phyloP scores from a whole-genome alignment of 2,329 filamentous ascomycete species.

The Whalleya microplaca region DNA sequence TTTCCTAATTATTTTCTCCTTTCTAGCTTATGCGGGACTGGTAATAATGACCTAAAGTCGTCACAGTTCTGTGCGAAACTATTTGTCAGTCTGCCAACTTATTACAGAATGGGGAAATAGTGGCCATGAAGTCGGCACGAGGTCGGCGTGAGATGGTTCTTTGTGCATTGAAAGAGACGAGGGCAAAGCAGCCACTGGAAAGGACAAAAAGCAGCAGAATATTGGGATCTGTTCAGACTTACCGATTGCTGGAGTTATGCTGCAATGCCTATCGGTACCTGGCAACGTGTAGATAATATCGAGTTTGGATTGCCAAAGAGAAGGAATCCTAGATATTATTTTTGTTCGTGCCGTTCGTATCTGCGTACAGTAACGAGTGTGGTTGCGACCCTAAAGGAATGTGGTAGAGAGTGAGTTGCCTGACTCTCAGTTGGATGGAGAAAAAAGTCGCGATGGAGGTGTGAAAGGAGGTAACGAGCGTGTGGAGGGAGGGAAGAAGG shows the following conservation, averaged over 20 bases:
- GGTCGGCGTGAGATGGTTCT: not conserved
- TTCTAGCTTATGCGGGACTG: conserved; percentile 10
- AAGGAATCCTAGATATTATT: conserved; percentile 19
- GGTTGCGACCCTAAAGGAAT: conserved; percentile 52
- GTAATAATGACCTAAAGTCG: conserved; percentile 13
- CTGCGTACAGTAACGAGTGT: conserved; percentile 25
- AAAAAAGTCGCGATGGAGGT: conserved; percentile 38
- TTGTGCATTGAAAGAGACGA: not conserved
- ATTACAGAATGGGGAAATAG: not conserved
- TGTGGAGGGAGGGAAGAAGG: conserved; percentile 31
- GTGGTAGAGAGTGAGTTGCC: conserved; percentile 53
- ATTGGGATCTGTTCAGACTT: conserved; percentile 9
- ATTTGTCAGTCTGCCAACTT: conserved; percentile 14
- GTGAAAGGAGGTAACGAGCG: conserved; percentile 6
- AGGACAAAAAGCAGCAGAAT: not conserved
- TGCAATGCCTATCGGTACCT: conserved; percentile 3
- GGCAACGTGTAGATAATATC: conserved; percentile 4
- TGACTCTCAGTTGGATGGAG: conserved; percentile 57
- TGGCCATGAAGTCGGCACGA: not conserved
- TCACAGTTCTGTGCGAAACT: conserved; percentile 17
- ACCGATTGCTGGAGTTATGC: conserved; percentile 14
- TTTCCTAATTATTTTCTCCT: conserved; percentile 9
- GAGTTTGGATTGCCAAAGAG: conserved; percentile 10
- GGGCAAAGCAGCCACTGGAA: not conserved
- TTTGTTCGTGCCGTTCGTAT: conserved; percentile 13